Evolutionary conservation across 306 rosid species (phyloP), one percentile per base, ranked within the genome.

Genomic region (Dryas octopetala): DNA sequence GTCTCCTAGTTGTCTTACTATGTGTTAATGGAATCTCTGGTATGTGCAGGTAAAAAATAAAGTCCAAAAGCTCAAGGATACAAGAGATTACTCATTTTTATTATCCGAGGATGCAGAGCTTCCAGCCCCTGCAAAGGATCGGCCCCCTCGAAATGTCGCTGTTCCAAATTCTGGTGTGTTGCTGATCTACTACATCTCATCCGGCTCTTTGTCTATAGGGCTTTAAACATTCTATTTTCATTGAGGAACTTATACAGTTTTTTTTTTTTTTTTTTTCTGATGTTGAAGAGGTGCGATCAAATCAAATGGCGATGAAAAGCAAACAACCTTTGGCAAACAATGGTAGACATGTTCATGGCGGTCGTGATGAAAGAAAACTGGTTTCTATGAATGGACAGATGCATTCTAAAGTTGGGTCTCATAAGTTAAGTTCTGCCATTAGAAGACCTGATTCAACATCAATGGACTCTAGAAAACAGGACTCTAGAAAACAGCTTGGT

Each of bases 71-170:
- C 87, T 90, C 4, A 94, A 94, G 86, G 84, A 81, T 79, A 91
- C 93, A 2, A 90, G 98, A 78, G 98, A 95, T 79, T 95, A 95
- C 82, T 90, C 98, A 12, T 95, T 91, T 83, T 87, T 95, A 67
- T 72, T 86, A 75, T 90, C 96, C 3, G 97, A 91, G 49, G 92
- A 95, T 79, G 89, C 82, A 6, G 87, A 90, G 75, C 67, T 76
- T 76, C 97, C 97, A 6, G 91, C 86, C 78, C 86, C 98, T 58
- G 5, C 80, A 4, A 91, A 85, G 74, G 91, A 76, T 73, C 78
- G 83, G 1, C 87, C 76, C 12, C 76, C 85, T 44, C 77, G 65
- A 75, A 87, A 63, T 67, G 78, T 55, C 52, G 44, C 77, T 58
- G 75, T 57, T 76, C 82, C 77, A 73, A 83, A 62, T 52, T 79